Evolutionary conservation across 257 asterid species (phyloP), one percentile per base, ranked within the genome.

Genomic region (Rauvolfia tetraphylla): DNA sequence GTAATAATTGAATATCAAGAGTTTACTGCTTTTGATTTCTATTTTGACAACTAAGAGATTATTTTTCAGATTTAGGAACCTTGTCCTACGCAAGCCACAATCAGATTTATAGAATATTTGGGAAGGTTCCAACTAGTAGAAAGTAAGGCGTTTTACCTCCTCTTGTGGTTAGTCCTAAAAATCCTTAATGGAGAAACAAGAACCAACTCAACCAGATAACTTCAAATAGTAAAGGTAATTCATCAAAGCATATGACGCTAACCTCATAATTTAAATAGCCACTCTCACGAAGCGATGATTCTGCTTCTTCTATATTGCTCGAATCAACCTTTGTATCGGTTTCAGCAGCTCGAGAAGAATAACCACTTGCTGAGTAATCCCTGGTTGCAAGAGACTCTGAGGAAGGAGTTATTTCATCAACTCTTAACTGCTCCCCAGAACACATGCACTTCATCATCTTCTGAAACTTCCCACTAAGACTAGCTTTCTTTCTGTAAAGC

Each of bases 361-460:
- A 91, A 8, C 95, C 96, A 68, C 98, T 88, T 27, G 93, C 97
- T 22, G 98, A 93, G 85, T 92, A 93, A 84, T 93, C 98, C 72
- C 97, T 87, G 71, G 98, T 93, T 9, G 98, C 98, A 31, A 92
- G 85, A 49, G 98, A 93, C 72, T 92, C 98, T 0, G 98, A 93
- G 11, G 98, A 93, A 67, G 86, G 94, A 72, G 89, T 87, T 36
- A 78, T 84, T 79, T 93, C 98, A 54, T 90, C 97, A 38, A 53
- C 90, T 82, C 86, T 76, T 11, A 89, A 36, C 57, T 89, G 96
- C 83, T 93, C 97, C 48, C 96, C 96, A 4, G 98, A 93, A 90
- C 97, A 92, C 76, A 93, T 93, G 86, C 98, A 92, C 80, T 93
- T 93, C 97, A 92, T 90, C 98, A 93, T 92, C 92, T 89, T 88